phyloP scores from a whole-genome alignment of 352 stramenopile genomes.

The Phytophthora uliginosa region DNA sequence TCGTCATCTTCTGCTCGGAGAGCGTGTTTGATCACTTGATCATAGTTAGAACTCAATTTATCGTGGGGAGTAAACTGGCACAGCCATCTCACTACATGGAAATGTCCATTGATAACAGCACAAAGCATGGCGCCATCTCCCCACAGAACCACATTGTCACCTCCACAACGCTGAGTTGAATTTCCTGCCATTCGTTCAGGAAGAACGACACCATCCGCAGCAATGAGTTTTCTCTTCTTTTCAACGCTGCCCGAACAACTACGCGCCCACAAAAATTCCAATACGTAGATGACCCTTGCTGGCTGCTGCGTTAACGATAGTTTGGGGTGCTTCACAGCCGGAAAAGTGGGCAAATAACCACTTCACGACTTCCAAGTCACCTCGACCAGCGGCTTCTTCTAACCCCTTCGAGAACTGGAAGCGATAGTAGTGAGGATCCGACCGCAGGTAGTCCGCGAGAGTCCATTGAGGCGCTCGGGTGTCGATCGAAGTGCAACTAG shows the following conservation, averaged over 20 bases:
- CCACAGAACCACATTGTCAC: neutral
- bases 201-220: neutral
- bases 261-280: neutral
- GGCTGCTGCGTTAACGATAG: neutral
- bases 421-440: slow-evolving; percentile 7
- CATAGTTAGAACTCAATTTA: neutral
- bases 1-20: neutral
- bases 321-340: neutral
- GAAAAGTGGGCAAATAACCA: slow-evolving; percentile 10
- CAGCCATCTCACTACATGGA: neutral
- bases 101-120: neutral
- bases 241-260: neutral
- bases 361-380: slow-evolving; percentile 6
- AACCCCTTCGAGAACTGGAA: slow-evolving; percentile 1
- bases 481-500: slow-evolving; percentile 2
- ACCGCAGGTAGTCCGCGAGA: slow-evolving; percentile 13
- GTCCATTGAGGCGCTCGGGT: neutral
- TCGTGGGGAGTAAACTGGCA: neutral
- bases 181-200: neutral
- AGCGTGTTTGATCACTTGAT: neutral
- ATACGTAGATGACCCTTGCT: neutral
- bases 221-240: neutral
- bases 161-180: neutral
- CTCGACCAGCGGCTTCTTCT: neutral
- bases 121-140: neutral